Evolutionary conservation across 768 basidiomycete genomes (phyloP).

Genomic region (Pleurotus salmoneostramineus): DNA sequence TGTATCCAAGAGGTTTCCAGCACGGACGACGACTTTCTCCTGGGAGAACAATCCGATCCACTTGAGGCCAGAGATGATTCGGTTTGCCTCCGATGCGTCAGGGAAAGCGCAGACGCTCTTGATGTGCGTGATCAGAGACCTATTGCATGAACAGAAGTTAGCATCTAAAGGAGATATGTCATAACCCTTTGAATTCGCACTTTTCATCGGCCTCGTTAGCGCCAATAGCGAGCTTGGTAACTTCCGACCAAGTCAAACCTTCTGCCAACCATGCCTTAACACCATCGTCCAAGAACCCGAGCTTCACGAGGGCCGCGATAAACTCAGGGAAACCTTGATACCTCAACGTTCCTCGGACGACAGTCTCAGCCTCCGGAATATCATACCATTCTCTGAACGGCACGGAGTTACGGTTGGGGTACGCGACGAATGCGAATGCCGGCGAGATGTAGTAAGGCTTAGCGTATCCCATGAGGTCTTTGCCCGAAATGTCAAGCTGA

Average conservation of each 20-base stretch:
- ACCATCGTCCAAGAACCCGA: slow-evolving; percentile 81
- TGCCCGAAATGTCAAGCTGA: slow-evolving; percentile 64
- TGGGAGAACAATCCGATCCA: slow-evolving; percentile 93
- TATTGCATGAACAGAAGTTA: slow-evolving; percentile 23
- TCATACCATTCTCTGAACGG: slow-evolving; percentile 85
- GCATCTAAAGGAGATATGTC: neutral
- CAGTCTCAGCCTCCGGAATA: slow-evolving; percentile 77
- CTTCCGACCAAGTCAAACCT: slow-evolving; percentile 79
- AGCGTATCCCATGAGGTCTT: slow-evolving; percentile 86
- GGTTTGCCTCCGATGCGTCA: slow-evolving; percentile 57
- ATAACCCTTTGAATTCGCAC: slow-evolving; percentile 33
- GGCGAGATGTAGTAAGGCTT: slow-evolving; percentile 94
- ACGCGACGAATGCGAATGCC: slow-evolving; percentile 93
- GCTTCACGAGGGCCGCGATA: slow-evolving; percentile 78
- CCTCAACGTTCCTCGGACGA: slow-evolving; percentile 89
- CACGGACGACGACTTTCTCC: slow-evolving; percentile 57
- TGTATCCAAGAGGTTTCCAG: slow-evolving; percentile 84
- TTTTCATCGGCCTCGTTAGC: slow-evolving; percentile 67
- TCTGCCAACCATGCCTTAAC: slow-evolving; percentile 76
- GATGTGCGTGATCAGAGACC: slow-evolving; percentile 70
- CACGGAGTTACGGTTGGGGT: slow-evolving; percentile 93
- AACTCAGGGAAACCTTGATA: slow-evolving; percentile 98
- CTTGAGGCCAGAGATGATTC: slow-evolving; percentile 85
- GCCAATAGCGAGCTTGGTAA: slow-evolving; percentile 70
- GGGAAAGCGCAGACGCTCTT: slow-evolving; percentile 73